Evolutionary conservation across 331 rosid genomes (phyloP).

Genomic region (Stylosanthes scabra): DNA sequence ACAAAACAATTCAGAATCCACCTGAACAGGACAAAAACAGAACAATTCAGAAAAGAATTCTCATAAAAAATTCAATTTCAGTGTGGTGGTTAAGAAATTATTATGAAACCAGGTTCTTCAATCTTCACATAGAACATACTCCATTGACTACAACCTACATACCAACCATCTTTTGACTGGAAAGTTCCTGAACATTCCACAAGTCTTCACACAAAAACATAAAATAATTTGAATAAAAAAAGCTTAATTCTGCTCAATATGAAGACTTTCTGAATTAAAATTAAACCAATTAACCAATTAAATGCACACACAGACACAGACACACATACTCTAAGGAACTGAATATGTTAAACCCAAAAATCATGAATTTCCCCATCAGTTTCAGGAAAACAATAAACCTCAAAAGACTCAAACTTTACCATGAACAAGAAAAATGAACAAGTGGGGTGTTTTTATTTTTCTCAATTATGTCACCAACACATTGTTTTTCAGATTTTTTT

Average conservation of each 20-base stretch:
- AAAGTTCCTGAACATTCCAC: not conserved
- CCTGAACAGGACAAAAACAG: slow-evolving; percentile 35
- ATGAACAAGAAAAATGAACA: not conserved
- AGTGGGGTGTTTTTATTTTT: slow-evolving; percentile 1
- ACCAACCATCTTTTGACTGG: slow-evolving; percentile 5
- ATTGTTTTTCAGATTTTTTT: not conserved
- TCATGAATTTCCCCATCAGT: not conserved
- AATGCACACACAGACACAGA: too few species aligned
- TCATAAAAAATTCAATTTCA: not conserved
- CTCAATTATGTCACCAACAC: not conserved
- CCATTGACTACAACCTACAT: not conserved
- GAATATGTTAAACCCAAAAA: not conserved
- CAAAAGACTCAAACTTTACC: slow-evolving; percentile 11
- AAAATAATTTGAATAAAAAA: not conserved
- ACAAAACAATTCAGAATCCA: slow-evolving; percentile 36
- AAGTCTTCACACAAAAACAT: slow-evolving; percentile 5
- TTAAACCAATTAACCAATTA: too few species aligned
- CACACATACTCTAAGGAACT: too few species aligned
- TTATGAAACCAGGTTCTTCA: not conserved
- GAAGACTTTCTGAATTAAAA: not conserved
- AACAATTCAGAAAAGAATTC: slow-evolving; percentile 29
- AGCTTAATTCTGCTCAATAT: slow-evolving; percentile 7
- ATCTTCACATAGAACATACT: slow-evolving; percentile 34
- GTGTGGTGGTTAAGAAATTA: slow-evolving; percentile 26
- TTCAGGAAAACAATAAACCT: not conserved